These are phyloP conservation scores for Dionaea muscipula DNA, from an alignment of 179 eudicot species.

Conservation along the genomic window DNA sequence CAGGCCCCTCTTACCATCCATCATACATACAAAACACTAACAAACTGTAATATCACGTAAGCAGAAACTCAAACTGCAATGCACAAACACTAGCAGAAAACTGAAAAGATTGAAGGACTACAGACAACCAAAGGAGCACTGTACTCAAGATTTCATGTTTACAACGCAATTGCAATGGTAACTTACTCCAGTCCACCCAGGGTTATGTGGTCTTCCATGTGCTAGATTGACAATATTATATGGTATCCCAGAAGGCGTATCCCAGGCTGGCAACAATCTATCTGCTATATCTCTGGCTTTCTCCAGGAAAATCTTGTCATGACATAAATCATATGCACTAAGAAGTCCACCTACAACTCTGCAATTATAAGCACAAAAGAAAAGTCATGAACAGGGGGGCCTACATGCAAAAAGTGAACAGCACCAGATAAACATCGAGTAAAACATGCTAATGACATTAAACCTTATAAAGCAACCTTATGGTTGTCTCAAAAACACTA, in stretches of 20 bases:
- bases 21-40: too few species aligned
- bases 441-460: slow-evolving; percentile 22
- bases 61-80: background rate
- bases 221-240: slow-evolving; percentile 76
- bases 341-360: slow-evolving; percentile 99
- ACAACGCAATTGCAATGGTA: background rate
- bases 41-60: background rate
- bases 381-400: slow-evolving; percentile 1
- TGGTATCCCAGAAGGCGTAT: slow-evolving; percentile 86
- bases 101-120: background rate
- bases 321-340: slow-evolving; percentile 91
- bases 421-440: slow-evolving; percentile 6
- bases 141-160: background rate
- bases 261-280: slow-evolving; percentile 94
- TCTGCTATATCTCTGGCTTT: slow-evolving; percentile 97
- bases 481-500: slow-evolving; percentile 99
- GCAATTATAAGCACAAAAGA: slow-evolving; percentile 13
- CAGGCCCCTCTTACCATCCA: too few species aligned
- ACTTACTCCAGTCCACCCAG: slow-evolving; percentile 98
- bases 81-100: background rate
- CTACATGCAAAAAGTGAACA: slow-evolving; percentile 1
- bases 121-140: background rate
- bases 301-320: slow-evolving; percentile 82
- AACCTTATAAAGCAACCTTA: slow-evolving; percentile 97
- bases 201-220: slow-evolving; percentile 81